A percentile compares a stretch with the other conserved stretches of the same genome.
phyloP scores from a whole-genome alignment of 2,329 filamentous ascomycete species.

The Penicillium sp. region DNA sequence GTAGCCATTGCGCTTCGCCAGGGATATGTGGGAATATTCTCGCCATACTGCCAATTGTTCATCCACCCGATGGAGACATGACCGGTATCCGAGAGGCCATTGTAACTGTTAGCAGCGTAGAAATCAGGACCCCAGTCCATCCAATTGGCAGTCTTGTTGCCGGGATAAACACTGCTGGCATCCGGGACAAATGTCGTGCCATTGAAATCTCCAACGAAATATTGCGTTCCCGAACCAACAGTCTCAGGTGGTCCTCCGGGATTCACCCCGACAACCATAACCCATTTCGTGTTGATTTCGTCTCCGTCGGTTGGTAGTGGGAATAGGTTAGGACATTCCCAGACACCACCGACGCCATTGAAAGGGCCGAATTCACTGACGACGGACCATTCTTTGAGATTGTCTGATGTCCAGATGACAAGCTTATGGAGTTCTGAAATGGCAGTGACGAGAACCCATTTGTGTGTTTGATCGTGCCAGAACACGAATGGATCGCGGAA shows the following conservation, averaged over 20 bases:
- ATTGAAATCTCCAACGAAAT: conserved; percentile 30
- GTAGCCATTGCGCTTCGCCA: conserved; percentile 31
- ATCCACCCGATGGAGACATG: conserved; percentile 28
- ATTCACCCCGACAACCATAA: conserved; percentile 25
- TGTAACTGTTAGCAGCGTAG: conserved; percentile 25
- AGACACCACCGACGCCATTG: conserved; percentile 29
- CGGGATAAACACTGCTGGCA: conserved; percentile 9
- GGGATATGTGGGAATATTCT: conserved; percentile 21
- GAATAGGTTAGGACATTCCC: conserved; percentile 32
- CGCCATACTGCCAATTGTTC: conserved; percentile 33
- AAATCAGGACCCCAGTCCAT: conserved; percentile 32
- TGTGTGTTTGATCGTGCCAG: conserved; percentile 21
- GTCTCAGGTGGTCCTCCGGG: conserved; percentile 31
- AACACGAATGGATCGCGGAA: conserved; percentile 64
- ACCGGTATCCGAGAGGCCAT: conserved; percentile 20
- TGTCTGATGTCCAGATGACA: conserved; percentile 24
- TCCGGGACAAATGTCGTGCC: conserved; percentile 26
- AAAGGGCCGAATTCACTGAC: conserved; percentile 26
- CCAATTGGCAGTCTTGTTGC: conserved; percentile 25
- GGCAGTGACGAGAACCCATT: conserved; percentile 22
- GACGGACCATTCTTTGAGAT: conserved; percentile 29
- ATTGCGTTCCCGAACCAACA: conserved; percentile 30
- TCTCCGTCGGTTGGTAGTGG: conserved; percentile 20
- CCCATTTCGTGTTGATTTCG: conserved; percentile 24
- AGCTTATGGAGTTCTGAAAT: conserved; percentile 23